Percentiles rank a stretch among this genome's conserved stretches.
These are phyloP conservation scores for Colletotrichum liaoningense DNA, from an alignment of 2,329 filamentous ascomycete genomes.

Conservation along the genomic window DNA sequence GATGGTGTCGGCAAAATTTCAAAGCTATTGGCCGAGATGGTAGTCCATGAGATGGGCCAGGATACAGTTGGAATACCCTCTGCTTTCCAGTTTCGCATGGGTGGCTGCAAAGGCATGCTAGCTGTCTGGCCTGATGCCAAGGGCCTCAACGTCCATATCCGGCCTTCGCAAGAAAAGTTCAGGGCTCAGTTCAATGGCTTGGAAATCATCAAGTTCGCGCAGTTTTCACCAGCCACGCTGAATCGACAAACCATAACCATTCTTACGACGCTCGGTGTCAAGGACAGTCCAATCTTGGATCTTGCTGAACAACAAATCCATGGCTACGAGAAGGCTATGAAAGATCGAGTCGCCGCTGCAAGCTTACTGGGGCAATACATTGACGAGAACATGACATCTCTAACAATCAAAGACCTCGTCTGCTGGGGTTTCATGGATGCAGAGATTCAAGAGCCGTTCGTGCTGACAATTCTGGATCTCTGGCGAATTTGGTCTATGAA, in stretches of 20 bases:
- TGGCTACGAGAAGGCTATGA: slow-evolving; percentile 78
- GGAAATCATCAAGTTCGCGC: slow-evolving; percentile 87
- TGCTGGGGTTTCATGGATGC: slow-evolving; percentile 80
- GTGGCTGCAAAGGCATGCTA: slow-evolving; percentile 91
- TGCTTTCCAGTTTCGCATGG: slow-evolving; percentile 91
- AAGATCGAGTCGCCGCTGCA: slow-evolving; percentile 71
- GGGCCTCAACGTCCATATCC: slow-evolving; percentile 78
- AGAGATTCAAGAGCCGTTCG: slow-evolving; percentile 77
- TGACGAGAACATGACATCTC: slow-evolving; percentile 86
- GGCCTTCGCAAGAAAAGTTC: slow-evolving; percentile 92
- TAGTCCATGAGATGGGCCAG: slow-evolving; percentile 75
- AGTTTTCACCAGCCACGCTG: slow-evolving; percentile 80
- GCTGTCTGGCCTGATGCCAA: slow-evolving; percentile 77
- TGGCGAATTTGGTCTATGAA: slow-evolving; percentile 94
- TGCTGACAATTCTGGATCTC: slow-evolving; percentile 80
- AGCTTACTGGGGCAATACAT: slow-evolving; percentile 78
- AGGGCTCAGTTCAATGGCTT: slow-evolving; percentile 75
- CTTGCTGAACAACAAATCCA: slow-evolving; percentile 77
- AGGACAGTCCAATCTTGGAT: slow-evolving; percentile 71
- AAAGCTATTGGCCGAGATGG: slow-evolving; percentile 76
- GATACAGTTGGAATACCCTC: slow-evolving; percentile 73
- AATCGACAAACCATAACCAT: slow-evolving; percentile 93
- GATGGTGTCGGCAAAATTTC: slow-evolving; percentile 98
- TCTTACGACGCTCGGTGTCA: slow-evolving; percentile 81
- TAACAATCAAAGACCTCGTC: slow-evolving; percentile 81